Evolutionary conservation across 441 rosid species (phyloP).

Genomic region (Arabidopsis hybrid): DNA sequence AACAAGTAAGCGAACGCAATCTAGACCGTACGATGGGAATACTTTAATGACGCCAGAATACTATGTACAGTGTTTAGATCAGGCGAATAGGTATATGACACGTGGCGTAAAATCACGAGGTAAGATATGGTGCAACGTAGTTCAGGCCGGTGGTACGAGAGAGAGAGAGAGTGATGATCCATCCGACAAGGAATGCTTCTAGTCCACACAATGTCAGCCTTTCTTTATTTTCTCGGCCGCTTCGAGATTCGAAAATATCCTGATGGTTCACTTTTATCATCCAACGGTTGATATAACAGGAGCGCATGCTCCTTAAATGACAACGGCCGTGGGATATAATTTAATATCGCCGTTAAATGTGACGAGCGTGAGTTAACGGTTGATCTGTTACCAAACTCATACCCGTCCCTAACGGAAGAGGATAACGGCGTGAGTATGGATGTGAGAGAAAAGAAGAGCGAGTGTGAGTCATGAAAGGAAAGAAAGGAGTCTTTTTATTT

Average conservation of each 20-base stretch:
- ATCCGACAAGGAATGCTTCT: conserved; percentile 43
- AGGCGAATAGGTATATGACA: background rate
- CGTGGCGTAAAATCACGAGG: conserved; percentile 29
- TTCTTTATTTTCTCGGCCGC: background rate
- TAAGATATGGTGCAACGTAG: conserved; percentile 2
- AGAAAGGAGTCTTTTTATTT: background rate
- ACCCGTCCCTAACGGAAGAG: background rate
- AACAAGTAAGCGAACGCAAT: conserved; percentile 1
- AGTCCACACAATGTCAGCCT: conserved; percentile 45
- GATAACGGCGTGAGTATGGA: background rate
- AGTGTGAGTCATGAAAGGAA: background rate
- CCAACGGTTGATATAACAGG: conserved; percentile 16
- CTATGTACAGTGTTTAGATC: background rate
- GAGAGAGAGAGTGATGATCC: background rate
- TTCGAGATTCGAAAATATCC: background rate
- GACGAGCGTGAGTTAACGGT: conserved; percentile 17
- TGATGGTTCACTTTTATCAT: background rate
- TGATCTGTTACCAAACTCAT: background rate
- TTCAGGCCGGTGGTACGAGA: conserved; percentile 8
- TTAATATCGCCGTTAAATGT: conserved; percentile 23
- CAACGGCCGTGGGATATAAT: background rate
- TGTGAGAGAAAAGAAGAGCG: background rate
- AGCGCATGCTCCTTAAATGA: conserved; percentile 4
- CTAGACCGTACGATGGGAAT: conserved; percentile 6
- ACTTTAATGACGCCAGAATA: conserved; percentile 16